Evolutionary conservation across 1,139 yeast species (phyloP), one percentile per base, ranked within the genome.

Genomic region (Zygoascus hellenicus): DNA sequence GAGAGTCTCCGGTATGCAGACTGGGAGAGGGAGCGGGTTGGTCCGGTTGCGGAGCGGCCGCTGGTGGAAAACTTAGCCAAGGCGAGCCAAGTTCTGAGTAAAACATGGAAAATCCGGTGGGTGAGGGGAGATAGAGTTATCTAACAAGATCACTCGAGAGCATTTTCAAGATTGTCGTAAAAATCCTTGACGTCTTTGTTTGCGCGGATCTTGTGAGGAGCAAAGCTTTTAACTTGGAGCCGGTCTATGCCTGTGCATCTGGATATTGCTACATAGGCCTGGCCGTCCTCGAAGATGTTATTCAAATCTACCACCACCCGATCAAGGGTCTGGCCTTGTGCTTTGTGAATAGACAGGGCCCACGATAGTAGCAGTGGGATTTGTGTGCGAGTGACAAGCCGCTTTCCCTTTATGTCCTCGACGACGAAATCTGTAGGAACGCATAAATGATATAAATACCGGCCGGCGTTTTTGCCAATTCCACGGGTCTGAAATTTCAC

Each of bases 291-390:
- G 60, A 88, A 88, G 29, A 82, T 77, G 54, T 74, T 76, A 29
- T 75, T 69, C 48, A 88, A 68, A 58, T 88, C 94, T 4, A 88
- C 92, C 53, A 78, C 75, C n/a, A 88, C 81, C 48, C 94, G 66
- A 36, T 78, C 81, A 45, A 88, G 73, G 0, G 97, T 86, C 67
- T 88, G 96, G 1, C 97, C 97, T 65, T 88, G 97, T 0, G 96
- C 82, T 60, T 88, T 88, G 64, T 88, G 97, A 46, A 88, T 88
- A 0, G 96, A 86, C 58, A 88, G 67, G 0, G 96, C 95, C 95
- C 96, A 88, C 10, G 96, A 81, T 34, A 85, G 70, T 47, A 86
- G 70, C 34, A 88, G 69, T 0, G 96, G 97, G 3, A 86, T 57
- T 61, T 88, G 96, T 0, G 53, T 58, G 55, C 94, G 73, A 6